phyloP scores from a whole-genome alignment of 2,329 filamentous ascomycete genomes.

The Helotiales sp. region DNA sequence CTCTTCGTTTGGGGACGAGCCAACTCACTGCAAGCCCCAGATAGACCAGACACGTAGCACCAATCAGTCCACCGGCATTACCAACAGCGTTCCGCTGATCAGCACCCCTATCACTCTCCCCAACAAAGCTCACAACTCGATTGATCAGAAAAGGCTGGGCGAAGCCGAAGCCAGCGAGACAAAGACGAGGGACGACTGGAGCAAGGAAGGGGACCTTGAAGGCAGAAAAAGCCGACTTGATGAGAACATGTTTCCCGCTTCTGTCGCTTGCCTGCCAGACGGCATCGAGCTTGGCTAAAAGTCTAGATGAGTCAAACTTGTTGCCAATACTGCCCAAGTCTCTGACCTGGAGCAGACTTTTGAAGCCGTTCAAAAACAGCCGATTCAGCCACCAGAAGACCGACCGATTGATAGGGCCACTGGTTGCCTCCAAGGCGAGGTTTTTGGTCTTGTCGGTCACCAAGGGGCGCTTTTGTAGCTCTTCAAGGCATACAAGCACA shows the following conservation, averaged over 20 bases:
- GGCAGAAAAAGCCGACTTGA: background rate
- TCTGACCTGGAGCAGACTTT: background rate
- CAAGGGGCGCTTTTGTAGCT: slow-evolving; percentile 7
- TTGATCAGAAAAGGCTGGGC: background rate
- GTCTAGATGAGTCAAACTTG: background rate
- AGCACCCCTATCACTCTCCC: too few species aligned
- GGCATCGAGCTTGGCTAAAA: background rate
- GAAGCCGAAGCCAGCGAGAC: background rate
- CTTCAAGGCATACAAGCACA: slow-evolving; percentile 13
- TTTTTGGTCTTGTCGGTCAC: background rate
- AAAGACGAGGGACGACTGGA: background rate
- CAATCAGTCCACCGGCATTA: background rate
- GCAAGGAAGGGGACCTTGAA: background rate
- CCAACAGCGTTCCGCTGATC: background rate
- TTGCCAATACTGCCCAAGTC: background rate
- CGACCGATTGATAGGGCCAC: background rate
- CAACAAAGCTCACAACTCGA: background rate
- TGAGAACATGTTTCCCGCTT: background rate
- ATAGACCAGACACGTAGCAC: background rate
- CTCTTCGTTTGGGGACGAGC: background rate
- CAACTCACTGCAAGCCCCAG: background rate
- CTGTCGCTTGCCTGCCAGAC: too few species aligned
- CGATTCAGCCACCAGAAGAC: background rate
- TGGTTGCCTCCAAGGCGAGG: background rate
- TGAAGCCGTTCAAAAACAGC: background rate